Base-by-base conservation (phyloP, 352 stramenopile genomes). In the Plasmopara viticola region DNA sequence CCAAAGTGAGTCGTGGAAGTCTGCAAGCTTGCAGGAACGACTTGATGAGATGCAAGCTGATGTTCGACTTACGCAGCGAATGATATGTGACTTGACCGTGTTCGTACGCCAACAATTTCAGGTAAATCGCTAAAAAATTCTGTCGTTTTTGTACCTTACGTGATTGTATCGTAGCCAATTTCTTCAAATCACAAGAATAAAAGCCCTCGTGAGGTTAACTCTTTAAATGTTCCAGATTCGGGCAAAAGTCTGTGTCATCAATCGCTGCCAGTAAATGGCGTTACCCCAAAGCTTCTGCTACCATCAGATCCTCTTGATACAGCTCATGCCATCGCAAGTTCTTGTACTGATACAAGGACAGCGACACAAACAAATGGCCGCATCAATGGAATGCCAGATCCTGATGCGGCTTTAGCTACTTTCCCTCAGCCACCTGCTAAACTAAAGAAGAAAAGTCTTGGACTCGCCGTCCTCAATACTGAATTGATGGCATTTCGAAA, bases 381-480 rank as follows among this genome's bases (percentile, higher is more conserved):
- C 9, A 18, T 61, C 9, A 45, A 64, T n/a, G 48, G 29, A 10
- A 49, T 62, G 31, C 15, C 20, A n/a, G 15, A n/a, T 29, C 13
- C 52, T n/a, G 52, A 58, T 13, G 45, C 39, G 0, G 35, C 30
- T 30, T 35, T 34, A 20, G 33, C 35, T 40, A 15, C 8, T 45
- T 46, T 46, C 14, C 48, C 45, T 7, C 9, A n/a, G 25, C 29
- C 44, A 6, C 33, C 34, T 20, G 8, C 48, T 10, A 5, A 12
- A 15, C 25, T 39, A 6, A 72, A 70, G 34, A 72, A 62, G 25
- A 64, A 44, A 41, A 72, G 57, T n/a, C 41, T 64, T 10, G 59
- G 56, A 12, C 44, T 72, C 1, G 55, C 59, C 0, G 56, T 68
- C 6, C 18, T 68, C 0, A 66, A 63, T 29, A 30, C 45, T n/a